These are phyloP conservation scores for Candida coquimbonensis DNA, from an alignment of 805 yeast genomes.

Conservation along the genomic window DNA sequence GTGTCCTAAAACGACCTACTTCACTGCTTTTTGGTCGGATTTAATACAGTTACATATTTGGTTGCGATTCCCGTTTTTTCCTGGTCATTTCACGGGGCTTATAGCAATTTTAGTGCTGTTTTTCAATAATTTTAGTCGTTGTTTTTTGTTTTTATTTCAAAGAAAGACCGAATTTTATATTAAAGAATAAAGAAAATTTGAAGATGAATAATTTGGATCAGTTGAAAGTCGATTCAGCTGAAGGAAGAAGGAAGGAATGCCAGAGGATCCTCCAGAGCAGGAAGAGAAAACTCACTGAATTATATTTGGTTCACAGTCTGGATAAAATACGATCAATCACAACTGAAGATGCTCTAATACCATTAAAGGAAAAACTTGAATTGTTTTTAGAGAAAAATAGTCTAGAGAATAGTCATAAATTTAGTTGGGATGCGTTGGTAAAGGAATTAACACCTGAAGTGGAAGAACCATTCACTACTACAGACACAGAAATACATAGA, in stretches of 20 bases:
- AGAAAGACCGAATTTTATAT: background rate
- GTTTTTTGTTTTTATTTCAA: no score
- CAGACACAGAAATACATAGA: background rate
- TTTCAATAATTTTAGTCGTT: background rate
- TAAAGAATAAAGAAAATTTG: background rate
- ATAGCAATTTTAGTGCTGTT: background rate
- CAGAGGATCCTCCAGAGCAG: constrained; percentile 40
- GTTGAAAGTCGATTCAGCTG: background rate
- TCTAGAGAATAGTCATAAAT: constrained; percentile 37
- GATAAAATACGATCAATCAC: constrained; percentile 37
- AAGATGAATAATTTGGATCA: background rate
- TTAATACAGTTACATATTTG: background rate
- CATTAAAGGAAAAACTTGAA: constrained; percentile 32
- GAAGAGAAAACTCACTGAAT: constrained; percentile 52
- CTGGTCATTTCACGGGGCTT: background rate
- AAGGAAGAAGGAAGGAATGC: background rate
- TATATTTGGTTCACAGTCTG: constrained; percentile 50
- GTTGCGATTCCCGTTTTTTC: background rate
- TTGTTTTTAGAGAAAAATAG: constrained; percentile 47
- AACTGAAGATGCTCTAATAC: constrained; percentile 31
- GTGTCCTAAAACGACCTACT: no score
- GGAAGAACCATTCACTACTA: background rate
- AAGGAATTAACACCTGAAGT: constrained; percentile 5
- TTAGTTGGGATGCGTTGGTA: constrained; percentile 26
- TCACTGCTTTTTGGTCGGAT: no score